Evolutionary conservation across 176 grass and related monocot genomes (phyloP), one percentile per base, ranked within the genome.

Genomic region (Thinopyrum elongatum): DNA sequence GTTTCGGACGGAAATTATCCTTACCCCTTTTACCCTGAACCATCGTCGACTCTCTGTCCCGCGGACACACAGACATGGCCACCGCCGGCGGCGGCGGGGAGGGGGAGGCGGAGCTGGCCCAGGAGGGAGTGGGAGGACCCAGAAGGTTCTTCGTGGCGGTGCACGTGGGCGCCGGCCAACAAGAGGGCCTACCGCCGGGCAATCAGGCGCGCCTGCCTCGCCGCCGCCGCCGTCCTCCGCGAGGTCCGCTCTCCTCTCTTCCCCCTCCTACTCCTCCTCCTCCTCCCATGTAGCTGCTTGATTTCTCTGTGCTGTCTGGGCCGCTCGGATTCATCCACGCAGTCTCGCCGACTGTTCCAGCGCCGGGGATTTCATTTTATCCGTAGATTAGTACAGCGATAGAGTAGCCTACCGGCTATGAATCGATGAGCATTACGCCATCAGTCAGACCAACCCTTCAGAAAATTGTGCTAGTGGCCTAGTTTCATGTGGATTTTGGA

Each of bases 171-270:
- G 93, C 87, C 88, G 58, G 84, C 87, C 16, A 95, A 95, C 75
- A 93, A 95, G 80, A 93, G 82, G 85, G 83, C 81, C 29, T 98
- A 88, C 64, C 87, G 89, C 60, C 84, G 78, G 33, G 93, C 74
- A 86, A 95, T 94, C 91, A 94, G 92, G 83, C 91, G 87, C 21
- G 91, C 95, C 55, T 95, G 93, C 81, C 83, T 90, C 30, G 91
- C 89, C 26, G 95, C 91, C 23, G 93, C 89, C 25, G 69, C 89
- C 3, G 65, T 93, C 27, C 93, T 98, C 68, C 83, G 92, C 10
- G 74, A 85, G 87, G 95, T 95, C 57, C 29, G 4, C 57, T 74
- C 53, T 29, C 36, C 12, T 25, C 34, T 35, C 34, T 6, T 35
- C 34, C 34, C 34, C 31, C 70, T 79, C 57, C 68, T 81, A 55